Conservation (phyloP, 805 yeast species). For the Saccharomyces kudriavzevii region DNA sequence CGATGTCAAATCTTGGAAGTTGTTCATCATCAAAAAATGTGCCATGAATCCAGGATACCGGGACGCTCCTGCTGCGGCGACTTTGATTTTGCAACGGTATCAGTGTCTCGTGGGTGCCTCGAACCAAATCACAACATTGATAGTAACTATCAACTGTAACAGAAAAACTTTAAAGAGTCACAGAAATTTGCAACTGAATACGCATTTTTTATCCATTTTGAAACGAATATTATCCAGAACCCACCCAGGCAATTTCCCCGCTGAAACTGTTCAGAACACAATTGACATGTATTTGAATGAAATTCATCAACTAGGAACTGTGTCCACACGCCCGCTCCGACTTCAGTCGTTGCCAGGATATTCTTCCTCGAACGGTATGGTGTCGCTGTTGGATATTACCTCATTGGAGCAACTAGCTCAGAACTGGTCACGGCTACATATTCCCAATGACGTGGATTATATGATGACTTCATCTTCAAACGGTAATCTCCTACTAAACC, state of each 20-base stretch:
- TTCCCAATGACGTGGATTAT: constrained; percentile 11
- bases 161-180: constrained; percentile 11
- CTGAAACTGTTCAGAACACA: neutral
- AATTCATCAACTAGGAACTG: neutral
- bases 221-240: constrained; percentile 8
- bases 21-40: constrained; percentile 18
- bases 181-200: constrained; percentile 11
- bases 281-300: neutral
- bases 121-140: constrained; percentile 6
- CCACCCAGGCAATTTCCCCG: constrained; percentile 5
- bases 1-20: constrained; percentile 28
- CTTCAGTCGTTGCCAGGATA: neutral
- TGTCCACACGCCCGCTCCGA: neutral
- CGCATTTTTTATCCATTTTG: constrained; percentile 6
- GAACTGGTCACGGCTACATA: constrained; percentile 11
- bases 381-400: constrained; percentile 8
- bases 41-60: constrained; percentile 19
- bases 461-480: neutral
- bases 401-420: constrained; percentile 12
- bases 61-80: constrained; percentile 15
- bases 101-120: constrained; percentile 12
- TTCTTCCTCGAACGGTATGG: constrained; percentile 4
- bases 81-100: constrained; percentile 18
- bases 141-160: constrained; percentile 12
- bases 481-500: neutral